Evolutionary conservation across 192 early-diverging fungal species (phyloP).

Genomic region (Pilaira anomala): DNA sequence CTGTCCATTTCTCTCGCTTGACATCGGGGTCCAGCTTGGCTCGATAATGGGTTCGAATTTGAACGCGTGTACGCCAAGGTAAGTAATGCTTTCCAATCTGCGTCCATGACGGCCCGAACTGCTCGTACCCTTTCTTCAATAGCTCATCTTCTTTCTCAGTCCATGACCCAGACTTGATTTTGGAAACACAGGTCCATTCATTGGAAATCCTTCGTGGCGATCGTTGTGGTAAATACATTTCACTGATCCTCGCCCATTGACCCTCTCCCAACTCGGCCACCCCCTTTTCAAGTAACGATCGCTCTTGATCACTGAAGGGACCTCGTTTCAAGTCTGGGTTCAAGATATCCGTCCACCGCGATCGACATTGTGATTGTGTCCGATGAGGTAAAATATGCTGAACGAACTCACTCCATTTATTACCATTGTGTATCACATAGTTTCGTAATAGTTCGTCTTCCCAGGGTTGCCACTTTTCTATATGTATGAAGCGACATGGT

Average conservation of each 20-base stretch:
- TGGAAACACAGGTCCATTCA: constrained; percentile 11
- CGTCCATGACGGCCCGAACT: constrained; percentile 14
- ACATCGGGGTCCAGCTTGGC: not conserved
- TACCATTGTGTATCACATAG: constrained; percentile 21
- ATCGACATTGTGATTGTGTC: not conserved
- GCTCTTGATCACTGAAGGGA: not conserved
- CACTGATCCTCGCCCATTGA: constrained; percentile 8
- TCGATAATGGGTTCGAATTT: constrained; percentile 1
- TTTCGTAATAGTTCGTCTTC: constrained; percentile 20
- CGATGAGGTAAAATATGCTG: constrained; percentile 23
- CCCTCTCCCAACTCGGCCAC: constrained; percentile 14
- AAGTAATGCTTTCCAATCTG: constrained; percentile 16
- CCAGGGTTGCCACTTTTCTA: constrained; percentile 22
- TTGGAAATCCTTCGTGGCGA: not conserved
- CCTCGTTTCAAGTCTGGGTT: constrained; percentile 8
- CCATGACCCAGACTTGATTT: not conserved
- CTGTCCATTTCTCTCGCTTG: constrained; percentile 1
- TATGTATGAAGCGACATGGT: too few species aligned
- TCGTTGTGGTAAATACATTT: constrained; percentile 23
- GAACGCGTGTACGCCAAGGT: not conserved
- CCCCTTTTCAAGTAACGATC: not conserved
- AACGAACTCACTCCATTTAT: constrained; percentile 10
- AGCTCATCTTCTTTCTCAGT: constrained; percentile 19
- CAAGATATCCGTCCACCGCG: not conserved
- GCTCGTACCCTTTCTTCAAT: constrained; percentile 4